Percentiles rank a stretch among this genome's conserved stretches.
These are phyloP conservation scores for Microcyclosporella mali DNA, from an alignment of 2,329 filamentous ascomycete species.

Conservation along the genomic window DNA sequence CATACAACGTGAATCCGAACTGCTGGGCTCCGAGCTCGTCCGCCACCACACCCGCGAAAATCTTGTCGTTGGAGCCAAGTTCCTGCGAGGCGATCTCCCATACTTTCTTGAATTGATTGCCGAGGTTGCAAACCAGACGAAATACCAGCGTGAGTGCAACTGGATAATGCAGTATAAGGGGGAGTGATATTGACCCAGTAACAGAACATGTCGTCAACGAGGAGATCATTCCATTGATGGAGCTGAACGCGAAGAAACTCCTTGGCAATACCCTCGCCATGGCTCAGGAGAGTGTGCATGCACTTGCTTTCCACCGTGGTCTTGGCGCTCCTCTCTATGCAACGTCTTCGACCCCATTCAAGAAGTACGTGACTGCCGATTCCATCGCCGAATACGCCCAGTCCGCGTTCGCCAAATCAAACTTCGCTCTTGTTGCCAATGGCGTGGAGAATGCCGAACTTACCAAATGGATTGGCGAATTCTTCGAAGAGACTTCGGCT, in stretches of 20 bases:
- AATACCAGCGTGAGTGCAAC: slow-evolving; percentile 59
- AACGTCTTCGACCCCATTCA: slow-evolving; percentile 62
- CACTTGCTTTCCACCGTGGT: slow-evolving; percentile 85
- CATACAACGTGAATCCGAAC: slow-evolving; percentile 90
- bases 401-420: slow-evolving; percentile 77
- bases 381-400: slow-evolving; percentile 69
- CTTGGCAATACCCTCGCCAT: slow-evolving; percentile 58
- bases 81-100: slow-evolving; percentile 89
- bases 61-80: slow-evolving; percentile 85
- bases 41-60: slow-evolving; percentile 90
- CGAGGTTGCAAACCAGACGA: slow-evolving; percentile 83
- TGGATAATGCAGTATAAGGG: slow-evolving; percentile 6
- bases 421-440: slow-evolving; percentile 86
- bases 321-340: slow-evolving; percentile 76
- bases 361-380: slow-evolving; percentile 73
- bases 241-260: slow-evolving; percentile 68
- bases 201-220: slow-evolving; percentile 85
- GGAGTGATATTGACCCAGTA: slow-evolving; percentile 15
- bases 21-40: slow-evolving; percentile 83
- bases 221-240: slow-evolving; percentile 71
- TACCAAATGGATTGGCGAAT: slow-evolving; percentile 84
- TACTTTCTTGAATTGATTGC: slow-evolving; percentile 95
- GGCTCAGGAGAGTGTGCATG: slow-evolving; percentile 80
- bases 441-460: slow-evolving; percentile 71
- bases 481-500: slow-evolving; percentile 67